Evolutionary conservation across 306 rosid genomes (phyloP), one percentile per base, ranked within the genome.

Genomic region (Hylodesmum podocarpum): DNA sequence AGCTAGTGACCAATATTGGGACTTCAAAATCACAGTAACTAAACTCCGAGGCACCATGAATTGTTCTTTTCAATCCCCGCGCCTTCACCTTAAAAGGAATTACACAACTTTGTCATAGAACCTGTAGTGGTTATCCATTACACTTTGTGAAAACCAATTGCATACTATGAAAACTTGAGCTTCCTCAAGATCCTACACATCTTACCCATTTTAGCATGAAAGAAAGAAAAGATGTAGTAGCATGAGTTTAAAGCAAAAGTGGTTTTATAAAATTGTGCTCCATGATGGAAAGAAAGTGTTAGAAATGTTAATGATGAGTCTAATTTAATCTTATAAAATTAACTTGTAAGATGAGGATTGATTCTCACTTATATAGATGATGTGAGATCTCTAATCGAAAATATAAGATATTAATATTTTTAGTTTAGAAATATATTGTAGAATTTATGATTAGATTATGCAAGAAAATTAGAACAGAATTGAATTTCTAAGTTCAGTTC

Each of bases 11-110:
- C 15, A 81, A 40, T n/a, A 49, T 76, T 61, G 50, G 13, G 18
- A 62, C 57, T 79, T 84, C 61, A 63, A 76, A 75, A 41, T 55
- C 55, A 79, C 79, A 76, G 82, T 75, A 43, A 64, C 76, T 43
- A 75, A 76, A 76, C 82, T 64, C 55, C 53, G 47, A 80, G 58
- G 76, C 72, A 1, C 59, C 44, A 79, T 54, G 50, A 53, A 29
- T 1, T 54, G 71, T 47, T 79, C 62, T 78, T 67, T 19, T 79
- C 81, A 76, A 70, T 4, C 70, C 63, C 47, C 55, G 44, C 13
- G 61, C 21, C 68, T 68, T 66, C 11, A 67, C 11, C 62, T 78
- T 36, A 75, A 64, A 46, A 19, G 33, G 11, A 62, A 16, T 69
- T 50, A 41, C 19, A 41, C 40, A 47, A 19, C 57, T 39, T 61